A percentile compares a stretch with the other conserved stretches of the same genome.
Conservation (phyloP, 345 rosid genomes). For the Populus alba region DNA sequence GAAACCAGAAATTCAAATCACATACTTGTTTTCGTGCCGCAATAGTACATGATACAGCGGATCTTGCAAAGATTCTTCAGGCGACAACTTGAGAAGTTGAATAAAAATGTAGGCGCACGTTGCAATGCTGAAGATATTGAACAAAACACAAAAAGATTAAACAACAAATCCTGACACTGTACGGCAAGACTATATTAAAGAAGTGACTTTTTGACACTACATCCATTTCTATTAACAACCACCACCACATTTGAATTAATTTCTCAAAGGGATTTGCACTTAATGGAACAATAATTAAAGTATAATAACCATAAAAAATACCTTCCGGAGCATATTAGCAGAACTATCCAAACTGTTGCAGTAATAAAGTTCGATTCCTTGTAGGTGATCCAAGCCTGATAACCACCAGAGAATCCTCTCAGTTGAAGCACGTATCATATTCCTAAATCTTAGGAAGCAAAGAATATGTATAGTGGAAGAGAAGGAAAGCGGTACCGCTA, state of each 20-base stretch:
- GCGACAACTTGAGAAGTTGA: constrained; percentile 62
- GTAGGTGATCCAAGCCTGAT: constrained; percentile 73
- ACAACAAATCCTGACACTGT: neutral
- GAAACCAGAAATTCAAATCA: constrained; percentile 14
- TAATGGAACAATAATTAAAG: neutral
- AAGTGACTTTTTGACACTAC: neutral
- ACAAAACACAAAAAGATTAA: neutral
- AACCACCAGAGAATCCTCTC: neutral
- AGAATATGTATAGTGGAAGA: neutral
- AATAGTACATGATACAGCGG: constrained; percentile 67
- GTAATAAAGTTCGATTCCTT: constrained; percentile 50
- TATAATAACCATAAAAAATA: constrained; percentile 6
- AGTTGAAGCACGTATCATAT: neutral
- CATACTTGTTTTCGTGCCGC: constrained; percentile 48
- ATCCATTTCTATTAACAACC: neutral
- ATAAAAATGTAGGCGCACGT: constrained; percentile 58
- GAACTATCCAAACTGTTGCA: constrained; percentile 52
- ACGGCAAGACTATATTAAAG: neutral
- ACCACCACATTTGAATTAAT: neutral
- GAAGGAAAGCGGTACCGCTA: constrained; percentile 42
- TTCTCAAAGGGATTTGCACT: neutral
- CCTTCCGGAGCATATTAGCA: constrained; percentile 74
- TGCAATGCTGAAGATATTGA: constrained; percentile 41
- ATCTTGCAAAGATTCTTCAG: constrained; percentile 62
- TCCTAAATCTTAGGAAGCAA: neutral